phyloP scores from a whole-genome alignment of 2,329 filamentous ascomycete species.

The Aspergillus persii region DNA sequence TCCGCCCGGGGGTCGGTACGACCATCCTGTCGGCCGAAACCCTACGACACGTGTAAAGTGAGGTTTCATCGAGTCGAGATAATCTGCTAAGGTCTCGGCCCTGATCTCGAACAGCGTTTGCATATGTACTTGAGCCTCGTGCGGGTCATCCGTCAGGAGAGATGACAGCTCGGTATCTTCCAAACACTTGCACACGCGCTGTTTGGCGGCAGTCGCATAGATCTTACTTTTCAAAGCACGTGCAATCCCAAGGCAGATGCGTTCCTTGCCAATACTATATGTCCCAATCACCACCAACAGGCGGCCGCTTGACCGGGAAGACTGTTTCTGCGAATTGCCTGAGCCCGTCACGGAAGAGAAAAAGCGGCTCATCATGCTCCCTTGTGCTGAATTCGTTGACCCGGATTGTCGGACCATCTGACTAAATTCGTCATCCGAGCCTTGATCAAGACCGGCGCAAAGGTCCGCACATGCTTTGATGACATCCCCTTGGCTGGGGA shows the following conservation, averaged over 20 bases:
- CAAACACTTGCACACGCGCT: constrained; percentile 77
- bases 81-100: constrained; percentile 84
- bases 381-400: constrained; percentile 49
- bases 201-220: constrained; percentile 79
- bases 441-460: constrained; percentile 73
- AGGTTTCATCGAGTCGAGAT: constrained; percentile 74
- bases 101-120: constrained; percentile 93
- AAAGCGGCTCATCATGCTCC: constrained; percentile 63
- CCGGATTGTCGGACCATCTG: constrained; percentile 56
- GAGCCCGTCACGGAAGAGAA: constrained; percentile 48
- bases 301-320: constrained; percentile 55
- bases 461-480: constrained; percentile 84
- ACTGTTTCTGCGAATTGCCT: constrained; percentile 22
- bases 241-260: constrained; percentile 90
- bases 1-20: constrained; percentile 70
- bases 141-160: constrained; percentile 74
- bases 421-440: constrained; percentile 61
- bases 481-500: constrained; percentile 84
- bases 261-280: constrained; percentile 97
- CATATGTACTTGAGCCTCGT: constrained; percentile 94
- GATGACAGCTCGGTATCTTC: constrained; percentile 78
- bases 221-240: constrained; percentile 83
- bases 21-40: constrained; percentile 93
- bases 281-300: constrained; percentile 92
- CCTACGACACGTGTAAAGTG: constrained; percentile 85